Conservation (phyloP, 2,329 filamentous ascomycete species). For the Nemania diffusa region DNA sequence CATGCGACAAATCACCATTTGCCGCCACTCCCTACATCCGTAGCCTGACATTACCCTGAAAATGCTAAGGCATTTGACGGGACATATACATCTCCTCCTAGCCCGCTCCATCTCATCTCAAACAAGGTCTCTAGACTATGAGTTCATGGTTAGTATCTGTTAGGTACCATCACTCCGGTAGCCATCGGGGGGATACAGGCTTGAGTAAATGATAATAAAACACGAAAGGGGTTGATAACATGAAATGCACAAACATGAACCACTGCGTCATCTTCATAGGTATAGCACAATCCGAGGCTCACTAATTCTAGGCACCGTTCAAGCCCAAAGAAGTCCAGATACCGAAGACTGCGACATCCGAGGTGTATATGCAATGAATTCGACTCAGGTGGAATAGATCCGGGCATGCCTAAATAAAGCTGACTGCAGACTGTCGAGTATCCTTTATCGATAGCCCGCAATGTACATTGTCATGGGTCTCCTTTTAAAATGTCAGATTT, state of each 20-base stretch:
- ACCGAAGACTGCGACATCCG: neutral
- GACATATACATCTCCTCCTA: neutral
- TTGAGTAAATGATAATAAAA: neutral
- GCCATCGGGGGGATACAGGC: slow-evolving; percentile 10
- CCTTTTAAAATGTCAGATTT: neutral
- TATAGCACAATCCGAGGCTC: slow-evolving; percentile 5
- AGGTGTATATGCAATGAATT: neutral
- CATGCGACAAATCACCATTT: neutral
- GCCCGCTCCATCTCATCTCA: neutral
- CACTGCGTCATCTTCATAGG: slow-evolving; percentile 1
- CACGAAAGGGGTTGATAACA: neutral
- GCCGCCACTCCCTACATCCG: neutral
- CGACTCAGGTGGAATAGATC: neutral
- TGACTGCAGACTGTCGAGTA: neutral
- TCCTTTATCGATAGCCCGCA: neutral
- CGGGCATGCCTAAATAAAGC: neutral
- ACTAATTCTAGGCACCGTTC: slow-evolving; percentile 1
- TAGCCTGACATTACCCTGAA: neutral
- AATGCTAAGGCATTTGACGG: neutral
- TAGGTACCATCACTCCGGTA: slow-evolving; percentile 5
- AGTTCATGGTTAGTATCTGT: slow-evolving; percentile 23
- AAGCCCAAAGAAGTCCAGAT: slow-evolving; percentile 4
- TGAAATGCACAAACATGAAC: slow-evolving; percentile 29
- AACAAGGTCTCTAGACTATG: slow-evolving; percentile 7
- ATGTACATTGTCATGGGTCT: neutral